Percentiles rank a stretch among this genome's conserved stretches.
These are phyloP conservation scores for Aspergillus avenaceus DNA, from an alignment of 495 filamentous ascomycete genomes.

Conservation along the genomic window DNA sequence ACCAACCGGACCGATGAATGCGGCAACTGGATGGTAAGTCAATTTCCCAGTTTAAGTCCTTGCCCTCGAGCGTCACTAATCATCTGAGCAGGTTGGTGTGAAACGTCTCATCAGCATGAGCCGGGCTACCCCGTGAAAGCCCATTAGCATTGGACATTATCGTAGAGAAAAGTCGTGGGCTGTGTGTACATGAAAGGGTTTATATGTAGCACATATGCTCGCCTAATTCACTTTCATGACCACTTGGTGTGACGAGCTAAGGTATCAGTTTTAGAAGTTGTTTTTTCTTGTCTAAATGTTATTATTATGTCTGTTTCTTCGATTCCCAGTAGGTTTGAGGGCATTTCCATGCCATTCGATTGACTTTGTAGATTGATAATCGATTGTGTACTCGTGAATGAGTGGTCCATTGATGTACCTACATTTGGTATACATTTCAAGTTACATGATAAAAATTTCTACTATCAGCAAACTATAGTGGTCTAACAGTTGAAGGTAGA, in stretches of 20 bases:
- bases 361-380: too few species aligned
- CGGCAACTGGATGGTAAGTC: conserved; percentile 94
- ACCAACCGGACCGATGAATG: conserved; percentile 80
- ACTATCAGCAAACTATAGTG: too few species aligned
- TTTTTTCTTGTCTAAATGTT: conserved; percentile 18
- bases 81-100: conserved; percentile 65
- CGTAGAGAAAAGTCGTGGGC: conserved; percentile 5
- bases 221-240: not conserved
- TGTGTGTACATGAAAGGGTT: conserved; percentile 4
- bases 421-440: too few species aligned
- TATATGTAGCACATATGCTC: not conserved
- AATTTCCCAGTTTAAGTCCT: conserved; percentile 10
- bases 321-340: too few species aligned
- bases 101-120: conserved; percentile 93
- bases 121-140: conserved; percentile 60
- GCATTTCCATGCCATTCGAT: too few species aligned
- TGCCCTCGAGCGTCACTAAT: conserved; percentile 2
- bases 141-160: not conserved
- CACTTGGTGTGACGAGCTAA: not conserved
- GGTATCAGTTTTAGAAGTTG: conserved; percentile 6
- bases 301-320: conserved; percentile 13
- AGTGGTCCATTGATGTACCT: too few species aligned
- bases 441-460: too few species aligned
- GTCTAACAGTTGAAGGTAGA: too few species aligned
- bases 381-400: too few species aligned